Base-by-base conservation (phyloP, 345 rosid species). In the Corymbia maculata region DNA sequence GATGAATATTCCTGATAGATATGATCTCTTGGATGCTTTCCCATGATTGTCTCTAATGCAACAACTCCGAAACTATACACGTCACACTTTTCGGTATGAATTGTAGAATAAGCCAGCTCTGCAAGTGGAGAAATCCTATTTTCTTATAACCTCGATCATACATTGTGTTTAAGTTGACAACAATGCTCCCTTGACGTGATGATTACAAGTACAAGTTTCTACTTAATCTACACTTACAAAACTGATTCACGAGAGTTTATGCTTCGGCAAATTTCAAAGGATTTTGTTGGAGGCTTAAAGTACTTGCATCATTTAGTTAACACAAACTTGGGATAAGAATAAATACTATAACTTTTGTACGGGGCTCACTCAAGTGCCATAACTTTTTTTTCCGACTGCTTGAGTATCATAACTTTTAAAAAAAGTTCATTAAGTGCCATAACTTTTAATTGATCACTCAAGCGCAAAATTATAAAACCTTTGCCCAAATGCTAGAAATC, bases 61-160 rank as follows among this genome's bases (percentile, higher is more conserved):
- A 70, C 13, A 11, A 70, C 47, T 70, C 80, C 80, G 36, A 70
- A 70, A 7, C 45, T 70, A 70, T 70, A 70, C 3, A 32, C 80
- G 4, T 70, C 80, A 2, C 80, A 32, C 6, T 70, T 70, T 70
- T 70, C 13, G 0, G 80, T 32, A 70, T 45, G 80, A 36, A 70
- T 36, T 1, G 42, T 19, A 70, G 80, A 70, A 5, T 32, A 70
- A 32, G 80, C 47, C 0, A 70, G 4, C 47, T 70, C 26, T 70
- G 47, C 47, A 17, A 70, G 80, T 70, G 13, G 7, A 42, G 6
- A 70, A 70, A 13, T 17, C 12, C 21, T 16, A 16, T 32, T 17
- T 32, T 15, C 32, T 8, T 9, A 9, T 0, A 70, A 4, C 24
- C 2, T 70, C 6, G 3, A 66, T 66, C 44, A 70, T 19, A 70